Base-by-base conservation (phyloP, 495 filamentous ascomycete genomes). In the Bombardia bombarda region DNA sequence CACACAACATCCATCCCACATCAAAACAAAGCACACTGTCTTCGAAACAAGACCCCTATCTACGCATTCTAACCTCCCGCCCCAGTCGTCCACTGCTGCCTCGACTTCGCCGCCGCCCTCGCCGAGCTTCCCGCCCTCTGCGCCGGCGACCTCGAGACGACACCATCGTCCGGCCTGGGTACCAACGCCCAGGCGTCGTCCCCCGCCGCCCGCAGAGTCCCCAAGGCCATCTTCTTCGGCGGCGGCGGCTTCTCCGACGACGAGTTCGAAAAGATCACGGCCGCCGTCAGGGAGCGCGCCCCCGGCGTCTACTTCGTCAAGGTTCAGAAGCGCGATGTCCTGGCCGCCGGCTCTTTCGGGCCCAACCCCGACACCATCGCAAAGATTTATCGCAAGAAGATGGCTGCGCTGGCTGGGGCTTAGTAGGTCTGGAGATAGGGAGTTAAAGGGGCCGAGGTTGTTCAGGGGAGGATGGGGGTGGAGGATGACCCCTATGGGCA, bases 351-450 rank as follows among this genome's bases (percentile, higher is more conserved):
- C 18, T 48, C 42, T 16, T 39, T 59, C 35, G 58, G 56, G 17
- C 56, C 56, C 22, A 57, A 56, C 52, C 51, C 56, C 43, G 56
- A 56, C 19, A 49, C 42, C 26, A 59, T 61, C 18, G 52, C 53
- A n/a, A 53, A 55, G 53, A 49, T 63, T 18, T 61, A 55, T 41
- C 45, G 53, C n/a, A 55, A 57, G 58, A 60, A 52, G 58, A 44
- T 61, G 43, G 59, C 47, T 32, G 35, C 42, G 35, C 20, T 46
- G 42, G 47, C 39, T 32, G 13, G 20, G 46, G 42, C 41, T 40
- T 50, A 43, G 39, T 32, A 21, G 14, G 25, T 8, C 7, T 23
- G n/a, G n/a, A n/a, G n/a, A n/a, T n/a, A n/a, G n/a, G n/a, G n/a
- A n/a, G n/a, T n/a, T n/a, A n/a, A n/a, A n/a, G n/a, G n/a, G n/a